Evolutionary conservation across 495 filamentous ascomycete species (phyloP), one percentile per base, ranked within the genome.

Genomic region (Bombardia bombarda): DNA sequence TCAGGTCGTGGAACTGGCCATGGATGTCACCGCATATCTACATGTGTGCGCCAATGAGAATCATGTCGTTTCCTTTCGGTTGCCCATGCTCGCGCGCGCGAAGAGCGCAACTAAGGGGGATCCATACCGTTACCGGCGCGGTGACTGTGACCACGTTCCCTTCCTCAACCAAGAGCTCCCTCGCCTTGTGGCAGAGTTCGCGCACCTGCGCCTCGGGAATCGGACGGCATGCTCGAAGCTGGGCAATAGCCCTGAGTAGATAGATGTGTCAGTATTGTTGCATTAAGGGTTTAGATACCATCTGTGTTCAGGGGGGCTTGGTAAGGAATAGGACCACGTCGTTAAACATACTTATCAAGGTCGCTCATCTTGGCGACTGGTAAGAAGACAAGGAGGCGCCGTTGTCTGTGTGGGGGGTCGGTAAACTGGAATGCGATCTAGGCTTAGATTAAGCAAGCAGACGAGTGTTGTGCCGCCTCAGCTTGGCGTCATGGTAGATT

Each of bases 21-120:
- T 98, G 90, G 49, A 98, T 98, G 57, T 98, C 92, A 39, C 92
- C 92, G 60, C 92, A 98, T 78, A 98, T 96, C 80, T 82, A 12
- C 21, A 20, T 21, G 23, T 19, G 20, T 23, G 25, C n/a, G n/a
- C n/a, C n/a, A n/a, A n/a, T n/a, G n/a, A n/a, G n/a, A n/a, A n/a
- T n/a, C n/a, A n/a, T n/a, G n/a, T n/a, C n/a, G n/a, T n/a, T n/a
- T n/a, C n/a, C n/a, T n/a, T n/a, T n/a, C n/a, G n/a, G n/a, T n/a
- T n/a, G n/a, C n/a, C n/a, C n/a, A 9, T 13, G 25, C 18, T 17
- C 30, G 23, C 21, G n/a, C 4, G n/a, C 23, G 21, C 16, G 23
- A 14, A 31, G 14, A 9, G 25, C 12, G 13, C 25, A 20, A 25
- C 2, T 4, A 16, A 16, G 10, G 7, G 19, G 22, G 13, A 7